Base-by-base conservation (phyloP, 2,329 filamentous ascomycete species). In the Alternaria gaisen region DNA sequence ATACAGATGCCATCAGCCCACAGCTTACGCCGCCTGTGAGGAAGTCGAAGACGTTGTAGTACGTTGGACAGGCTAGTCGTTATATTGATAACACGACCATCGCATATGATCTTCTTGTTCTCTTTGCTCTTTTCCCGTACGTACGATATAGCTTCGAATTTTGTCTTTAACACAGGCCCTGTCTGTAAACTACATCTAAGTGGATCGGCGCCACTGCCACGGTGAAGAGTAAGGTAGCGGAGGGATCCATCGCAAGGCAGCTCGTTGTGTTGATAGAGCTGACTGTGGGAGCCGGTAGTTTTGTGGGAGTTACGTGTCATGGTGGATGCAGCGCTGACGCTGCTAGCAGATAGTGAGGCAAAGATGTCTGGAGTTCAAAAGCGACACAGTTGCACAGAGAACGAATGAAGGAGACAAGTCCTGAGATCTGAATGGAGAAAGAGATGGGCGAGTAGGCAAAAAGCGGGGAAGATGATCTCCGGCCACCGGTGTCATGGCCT, bases 1-100 rank as follows among this genome's bases (percentile, higher is more conserved):
- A 69, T 63, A 20, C 62, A 67, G 9, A 67, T 65, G 6, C 63
- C 57, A 22, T 68, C 66, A 4, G 57, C 62, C 64, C 64, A 68
- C 3, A 65, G 55, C n/a, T 28, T 58, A 1, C 64, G 53, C 9
- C 60, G 30, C 34, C 10, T 20, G 32, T 59, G 28, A 22, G 51
- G 42, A 24, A 52, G 46, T 12, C 58, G 53, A 9, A 67, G 18
- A 9, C 54, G 51, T 10, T 40, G 42, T 4, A 69, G 58, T 7
- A 60, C 64, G 4, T 36, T 53, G 12, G 56, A 42, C 1, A 65
- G 53, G 28, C 60, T 67, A 3, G 43, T 38, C 3, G 56, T 67
- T 7, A 67, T 58, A 2, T 28, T 42, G 22, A 68, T 28, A 1
- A 32, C 18, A 8, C 30, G 48, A 0, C 42, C 60, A 34, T 65